phyloP scores from a whole-genome alignment of 1,284 basidiomycete genomes.

The Moesziomyces sp. region DNA sequence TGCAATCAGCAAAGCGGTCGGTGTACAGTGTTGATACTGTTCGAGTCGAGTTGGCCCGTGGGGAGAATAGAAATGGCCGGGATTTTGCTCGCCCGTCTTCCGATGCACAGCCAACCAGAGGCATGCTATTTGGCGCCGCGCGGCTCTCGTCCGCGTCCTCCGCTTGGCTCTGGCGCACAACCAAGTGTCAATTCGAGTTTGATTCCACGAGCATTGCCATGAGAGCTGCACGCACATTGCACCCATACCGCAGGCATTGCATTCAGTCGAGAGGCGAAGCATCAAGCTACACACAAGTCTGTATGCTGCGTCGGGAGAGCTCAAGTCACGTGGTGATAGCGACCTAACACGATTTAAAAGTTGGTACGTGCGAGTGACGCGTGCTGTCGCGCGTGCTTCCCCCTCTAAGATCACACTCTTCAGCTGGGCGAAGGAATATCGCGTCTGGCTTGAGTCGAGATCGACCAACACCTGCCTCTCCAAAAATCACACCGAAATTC shows the following conservation, averaged over 20 bases:
- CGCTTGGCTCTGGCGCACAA: background rate
- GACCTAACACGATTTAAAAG: background rate
- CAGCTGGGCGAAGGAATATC: background rate
- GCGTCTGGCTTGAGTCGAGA: background rate
- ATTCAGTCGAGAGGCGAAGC: too few relatives aligned
- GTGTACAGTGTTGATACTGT: too few relatives aligned
- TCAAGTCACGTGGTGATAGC: background rate
- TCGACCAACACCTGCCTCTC: background rate
- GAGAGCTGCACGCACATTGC: too few relatives aligned
- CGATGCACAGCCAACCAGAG: background rate
- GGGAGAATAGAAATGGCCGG: too few relatives aligned
- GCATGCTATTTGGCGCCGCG: background rate
- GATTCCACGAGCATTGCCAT: background rate
- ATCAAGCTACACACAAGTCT: too few relatives aligned
- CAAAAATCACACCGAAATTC: background rate
- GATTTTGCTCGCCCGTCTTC: background rate
- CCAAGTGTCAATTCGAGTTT: background rate
- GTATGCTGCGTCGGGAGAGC: too few relatives aligned
- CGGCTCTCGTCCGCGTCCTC: background rate
- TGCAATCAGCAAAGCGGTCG: constrained; percentile 3
- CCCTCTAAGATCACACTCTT: background rate
- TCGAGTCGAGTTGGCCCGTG: too few relatives aligned
- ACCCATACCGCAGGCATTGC: background rate
- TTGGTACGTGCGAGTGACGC: background rate
- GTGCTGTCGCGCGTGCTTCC: background rate